These are phyloP conservation scores for Penstemon davidsonii DNA, from an alignment of 257 asterid genomes.

Conservation along the genomic window DNA sequence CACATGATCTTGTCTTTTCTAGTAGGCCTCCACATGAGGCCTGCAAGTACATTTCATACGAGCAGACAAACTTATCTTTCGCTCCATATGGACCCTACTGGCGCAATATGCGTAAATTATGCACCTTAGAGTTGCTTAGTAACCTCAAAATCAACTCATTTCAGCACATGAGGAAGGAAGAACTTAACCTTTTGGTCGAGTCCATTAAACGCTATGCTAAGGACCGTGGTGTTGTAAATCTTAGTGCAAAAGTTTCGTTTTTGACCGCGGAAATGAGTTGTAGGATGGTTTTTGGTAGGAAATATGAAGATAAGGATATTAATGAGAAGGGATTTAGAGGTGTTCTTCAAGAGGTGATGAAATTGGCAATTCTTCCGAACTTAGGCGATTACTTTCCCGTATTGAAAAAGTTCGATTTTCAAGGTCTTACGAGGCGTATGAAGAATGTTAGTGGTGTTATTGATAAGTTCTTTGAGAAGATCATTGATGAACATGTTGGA, in stretches of 20 bases:
- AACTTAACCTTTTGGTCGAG: constrained; percentile 34
- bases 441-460: constrained; percentile 37
- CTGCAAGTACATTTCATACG: constrained; percentile 41
- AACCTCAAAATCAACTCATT: constrained; percentile 40
- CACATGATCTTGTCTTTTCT: constrained; percentile 47
- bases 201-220: constrained; percentile 33
- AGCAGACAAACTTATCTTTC: constrained; percentile 36
- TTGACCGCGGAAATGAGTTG: constrained; percentile 48
- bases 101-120: constrained; percentile 63
- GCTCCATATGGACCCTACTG: constrained; percentile 47
- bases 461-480: constrained; percentile 50
- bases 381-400: constrained; percentile 52
- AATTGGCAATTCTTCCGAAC: constrained; percentile 38
- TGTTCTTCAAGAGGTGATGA: constrained; percentile 47
- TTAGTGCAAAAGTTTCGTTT: constrained; percentile 40
- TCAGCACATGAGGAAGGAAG: constrained; percentile 44
- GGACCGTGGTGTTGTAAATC: constrained; percentile 27
- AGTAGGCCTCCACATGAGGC: constrained; percentile 56
- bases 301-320: constrained; percentile 43
- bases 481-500: constrained; percentile 44
- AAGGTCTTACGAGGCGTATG: constrained; percentile 42
- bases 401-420: constrained; percentile 43
- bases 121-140: constrained; percentile 50
- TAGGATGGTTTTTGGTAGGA: constrained; percentile 54
- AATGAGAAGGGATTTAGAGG: constrained; percentile 52